These are phyloP conservation scores for Gigaspora rosea DNA, from an alignment of 192 early-diverging fungal genomes.

Conservation along the genomic window DNA sequence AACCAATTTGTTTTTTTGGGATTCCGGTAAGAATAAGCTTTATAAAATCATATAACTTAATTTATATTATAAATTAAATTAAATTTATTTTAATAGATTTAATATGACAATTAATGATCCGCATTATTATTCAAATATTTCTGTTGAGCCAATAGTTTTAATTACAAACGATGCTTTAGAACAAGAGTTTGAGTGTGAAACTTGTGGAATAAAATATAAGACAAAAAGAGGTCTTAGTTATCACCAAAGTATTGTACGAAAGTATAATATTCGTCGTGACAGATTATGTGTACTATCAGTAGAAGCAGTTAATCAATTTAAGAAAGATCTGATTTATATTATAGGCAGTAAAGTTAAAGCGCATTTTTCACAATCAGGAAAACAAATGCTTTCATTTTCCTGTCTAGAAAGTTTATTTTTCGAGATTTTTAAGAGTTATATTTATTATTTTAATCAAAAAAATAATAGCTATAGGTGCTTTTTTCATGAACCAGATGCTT, in stretches of 20 bases:
- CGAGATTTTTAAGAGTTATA: background rate
- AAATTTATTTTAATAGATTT: background rate
- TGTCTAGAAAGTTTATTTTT: background rate
- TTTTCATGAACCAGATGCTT: background rate
- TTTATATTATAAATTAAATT: background rate
- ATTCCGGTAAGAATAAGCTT: background rate
- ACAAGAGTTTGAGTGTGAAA: background rate
- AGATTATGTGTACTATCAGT: background rate
- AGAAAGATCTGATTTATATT: background rate
- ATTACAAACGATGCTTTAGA: background rate
- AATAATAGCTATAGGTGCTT: background rate
- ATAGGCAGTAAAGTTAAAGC: background rate
- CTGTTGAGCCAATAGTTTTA: too few relatives aligned
- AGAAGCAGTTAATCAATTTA: background rate
- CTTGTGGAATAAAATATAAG: background rate
- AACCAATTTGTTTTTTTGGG: background rate
- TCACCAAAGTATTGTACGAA: background rate
- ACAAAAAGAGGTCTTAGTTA: background rate
- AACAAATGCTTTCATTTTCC: background rate
- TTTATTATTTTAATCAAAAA: background rate
- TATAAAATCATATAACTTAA: background rate
- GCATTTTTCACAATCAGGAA: background rate
- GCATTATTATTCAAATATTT: too few relatives aligned
- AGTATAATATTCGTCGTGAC: background rate
- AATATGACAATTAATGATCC: background rate